Conservation (phyloP, 148 eudicot genomes). For the Polygonum aviculare region DNA sequence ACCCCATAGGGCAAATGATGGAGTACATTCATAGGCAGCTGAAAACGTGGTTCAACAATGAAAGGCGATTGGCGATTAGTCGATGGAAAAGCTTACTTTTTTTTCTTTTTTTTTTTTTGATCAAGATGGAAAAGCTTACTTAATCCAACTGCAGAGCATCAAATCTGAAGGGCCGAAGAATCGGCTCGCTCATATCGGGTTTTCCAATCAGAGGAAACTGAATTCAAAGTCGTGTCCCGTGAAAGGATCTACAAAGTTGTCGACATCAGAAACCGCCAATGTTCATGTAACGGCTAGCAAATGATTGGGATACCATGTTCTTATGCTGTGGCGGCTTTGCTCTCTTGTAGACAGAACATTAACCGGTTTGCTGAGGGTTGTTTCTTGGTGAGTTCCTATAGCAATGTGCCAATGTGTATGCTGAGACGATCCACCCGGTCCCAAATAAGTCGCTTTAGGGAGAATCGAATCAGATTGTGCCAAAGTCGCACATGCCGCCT, state of each 20-base stretch:
- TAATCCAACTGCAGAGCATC: conserved; percentile 57
- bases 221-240: conserved; percentile 59
- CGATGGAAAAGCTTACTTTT: conserved; percentile 48
- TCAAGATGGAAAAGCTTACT: conserved; percentile 51
- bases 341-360: conserved; percentile 67
- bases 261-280: conserved; percentile 53
- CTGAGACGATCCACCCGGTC: conserved; percentile 65
- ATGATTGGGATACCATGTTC: conserved; percentile 62
- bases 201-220: conserved; percentile 58
- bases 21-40: conserved; percentile 58
- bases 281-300: conserved; percentile 66
- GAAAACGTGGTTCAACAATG: conserved; percentile 70
- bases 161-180: conserved; percentile 50
- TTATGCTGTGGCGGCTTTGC: conserved; percentile 67
- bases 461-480: conserved; percentile 21
- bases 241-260: conserved; percentile 42
- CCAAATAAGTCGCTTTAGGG: conserved; percentile 53
- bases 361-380: conserved; percentile 61
- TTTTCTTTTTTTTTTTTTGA: no score
- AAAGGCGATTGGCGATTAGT: conserved; percentile 56
- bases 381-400: conserved; percentile 52
- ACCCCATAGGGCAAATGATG: conserved; percentile 72
- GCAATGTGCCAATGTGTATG: conserved; percentile 43
- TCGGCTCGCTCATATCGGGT: conserved; percentile 46
- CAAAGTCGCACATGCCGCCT: conserved; percentile 45